phyloP scores from a whole-genome alignment of 345 rosid species.

The Crucihimalaya himalaica region DNA sequence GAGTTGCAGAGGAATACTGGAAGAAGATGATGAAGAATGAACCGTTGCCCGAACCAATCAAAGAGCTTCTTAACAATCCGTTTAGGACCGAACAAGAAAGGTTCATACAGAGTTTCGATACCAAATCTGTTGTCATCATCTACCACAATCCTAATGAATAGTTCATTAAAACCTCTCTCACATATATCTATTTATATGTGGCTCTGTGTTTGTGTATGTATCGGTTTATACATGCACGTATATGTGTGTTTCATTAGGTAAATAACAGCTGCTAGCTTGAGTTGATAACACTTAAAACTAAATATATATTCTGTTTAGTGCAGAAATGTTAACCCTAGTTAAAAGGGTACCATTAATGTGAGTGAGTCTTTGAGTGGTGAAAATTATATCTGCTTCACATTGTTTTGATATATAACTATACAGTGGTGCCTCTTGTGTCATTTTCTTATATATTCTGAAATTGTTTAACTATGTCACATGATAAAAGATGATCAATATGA shows the following conservation, averaged over 20 bases:
- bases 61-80: constrained; percentile 43
- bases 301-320: not conserved
- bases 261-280: constrained; percentile 8
- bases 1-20: constrained; percentile 63
- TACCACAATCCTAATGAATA: constrained; percentile 39
- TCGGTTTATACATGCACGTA: constrained; percentile 21
- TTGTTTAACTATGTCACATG: not conserved
- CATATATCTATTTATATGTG: not conserved
- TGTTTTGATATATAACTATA: not conserved
- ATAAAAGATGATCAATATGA: not conserved
- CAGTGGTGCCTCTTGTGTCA: not conserved
- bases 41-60: constrained; percentile 60
- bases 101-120: constrained; percentile 27
- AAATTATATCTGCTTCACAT: not conserved
- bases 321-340: constrained; percentile 27
- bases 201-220: constrained; percentile 17
- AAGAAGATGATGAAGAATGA: constrained; percentile 59
- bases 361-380: constrained; percentile 8
- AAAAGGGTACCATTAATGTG: constrained; percentile 9
- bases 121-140: constrained; percentile 38
- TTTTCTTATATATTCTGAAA: not conserved
- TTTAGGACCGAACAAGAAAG: constrained; percentile 30
- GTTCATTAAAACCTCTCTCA: not conserved
- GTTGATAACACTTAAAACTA: not conserved
- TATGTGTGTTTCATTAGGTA: not conserved